phyloP scores from a whole-genome alignment of 2,329 filamentous ascomycete species.

The Parastagonospora avenae region DNA sequence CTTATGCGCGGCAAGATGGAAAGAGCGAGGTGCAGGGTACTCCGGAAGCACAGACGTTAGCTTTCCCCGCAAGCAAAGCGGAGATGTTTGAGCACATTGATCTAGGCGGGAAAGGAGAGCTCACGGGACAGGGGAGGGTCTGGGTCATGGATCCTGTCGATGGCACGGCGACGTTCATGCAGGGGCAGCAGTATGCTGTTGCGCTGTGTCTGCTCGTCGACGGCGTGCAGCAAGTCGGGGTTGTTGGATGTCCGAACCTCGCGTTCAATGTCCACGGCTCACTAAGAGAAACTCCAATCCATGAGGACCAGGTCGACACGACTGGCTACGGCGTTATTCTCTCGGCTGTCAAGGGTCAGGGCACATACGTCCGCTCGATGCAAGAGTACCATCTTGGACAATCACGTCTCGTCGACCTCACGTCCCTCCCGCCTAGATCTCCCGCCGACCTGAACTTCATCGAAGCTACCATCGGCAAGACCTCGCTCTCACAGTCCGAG shows the following conservation, averaged over 20 bases:
- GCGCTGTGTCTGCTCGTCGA: conserved; percentile 64
- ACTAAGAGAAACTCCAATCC: conserved; percentile 24
- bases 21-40: conserved; percentile 28
- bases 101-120: conserved; percentile 59
- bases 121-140: conserved; percentile 52
- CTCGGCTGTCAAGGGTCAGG: conserved; percentile 55
- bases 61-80: conserved; percentile 52
- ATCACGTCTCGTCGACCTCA: conserved; percentile 36
- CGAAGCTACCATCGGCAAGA: conserved; percentile 51
- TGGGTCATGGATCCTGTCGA: conserved; percentile 71
- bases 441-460: conserved; percentile 50
- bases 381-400: conserved; percentile 40
- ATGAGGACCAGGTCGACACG: conserved; percentile 50
- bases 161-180: conserved; percentile 66
- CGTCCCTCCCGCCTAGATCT: conserved; percentile 26
- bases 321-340: conserved; percentile 51
- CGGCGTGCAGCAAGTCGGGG: conserved; percentile 62
- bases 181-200: conserved; percentile 66
- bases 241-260: conserved; percentile 68
- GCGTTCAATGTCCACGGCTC: conserved; percentile 42
- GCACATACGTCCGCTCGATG: conserved; percentile 50
- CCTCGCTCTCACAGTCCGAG: conserved; percentile 41
- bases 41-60: conserved; percentile 10
- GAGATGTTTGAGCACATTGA: conserved; percentile 69
- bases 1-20: conserved; percentile 31